phyloP scores from a whole-genome alignment of 108 stramenopile species.

The Phaeodactylum tricornutum region DNA sequence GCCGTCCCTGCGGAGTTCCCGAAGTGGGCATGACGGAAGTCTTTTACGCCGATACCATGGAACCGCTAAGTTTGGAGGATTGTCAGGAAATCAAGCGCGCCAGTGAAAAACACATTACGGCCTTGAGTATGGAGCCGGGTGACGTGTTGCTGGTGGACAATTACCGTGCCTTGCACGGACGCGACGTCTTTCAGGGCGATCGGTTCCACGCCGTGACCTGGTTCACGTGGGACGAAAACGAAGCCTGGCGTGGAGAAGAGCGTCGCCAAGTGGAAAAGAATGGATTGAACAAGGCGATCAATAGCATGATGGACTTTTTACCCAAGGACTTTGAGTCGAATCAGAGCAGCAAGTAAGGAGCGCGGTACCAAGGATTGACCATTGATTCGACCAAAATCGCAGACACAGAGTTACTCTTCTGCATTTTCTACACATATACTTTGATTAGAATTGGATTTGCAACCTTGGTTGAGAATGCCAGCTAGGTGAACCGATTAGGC shows the following conservation, averaged over 20 bases:
- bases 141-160: conserved; percentile 89
- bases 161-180: conserved; percentile 85
- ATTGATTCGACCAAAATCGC: not conserved
- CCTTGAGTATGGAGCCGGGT: conserved; percentile 84
- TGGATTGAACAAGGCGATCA: conserved; percentile 76
- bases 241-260: conserved; percentile 79
- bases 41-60: conserved; percentile 86
- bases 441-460: too few relatives aligned
- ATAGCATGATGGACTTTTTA: conserved; percentile 85
- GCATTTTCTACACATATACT: too few relatives aligned
- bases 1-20: conserved; percentile 82
- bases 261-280: conserved; percentile 83
- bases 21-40: conserved; percentile 93
- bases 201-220: conserved; percentile 86
- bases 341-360: conserved; percentile 33
- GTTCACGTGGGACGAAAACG: conserved; percentile 86
- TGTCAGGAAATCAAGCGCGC: conserved; percentile 81
- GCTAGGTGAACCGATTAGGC: too few relatives aligned
- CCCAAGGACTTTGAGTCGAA: conserved; percentile 88
- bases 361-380: not conserved
- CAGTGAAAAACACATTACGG: conserved; percentile 81
- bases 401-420: too few relatives aligned
- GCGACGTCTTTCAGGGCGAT: conserved; percentile 86
- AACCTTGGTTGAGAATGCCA: too few relatives aligned
- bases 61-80: conserved; percentile 69